Percentiles rank a stretch among this genome's conserved stretches.
These are phyloP conservation scores for Suillus hirtellus DNA, from an alignment of 768 basidiomycete genomes.

Conservation along the genomic window DNA sequence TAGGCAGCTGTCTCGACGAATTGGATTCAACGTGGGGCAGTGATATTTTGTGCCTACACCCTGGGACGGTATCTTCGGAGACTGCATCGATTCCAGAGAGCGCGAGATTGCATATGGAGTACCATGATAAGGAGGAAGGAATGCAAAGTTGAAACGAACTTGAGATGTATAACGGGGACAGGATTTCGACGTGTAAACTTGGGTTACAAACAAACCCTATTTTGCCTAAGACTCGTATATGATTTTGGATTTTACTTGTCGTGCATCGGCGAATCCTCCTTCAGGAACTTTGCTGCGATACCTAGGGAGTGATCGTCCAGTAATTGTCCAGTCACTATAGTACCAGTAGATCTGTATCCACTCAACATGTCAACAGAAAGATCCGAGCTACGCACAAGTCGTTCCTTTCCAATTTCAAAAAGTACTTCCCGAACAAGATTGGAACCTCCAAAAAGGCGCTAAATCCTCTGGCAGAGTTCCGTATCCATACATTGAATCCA, in stretches of 20 bases:
- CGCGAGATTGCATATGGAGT: slow-evolving; percentile 17
- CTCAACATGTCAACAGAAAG: neutral
- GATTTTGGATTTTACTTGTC: neutral
- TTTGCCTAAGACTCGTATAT: slow-evolving; percentile 12
- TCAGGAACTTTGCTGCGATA: no score
- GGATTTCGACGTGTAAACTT: no score
- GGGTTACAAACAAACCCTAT: slow-evolving; percentile 9
- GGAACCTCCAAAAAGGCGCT: neutral
- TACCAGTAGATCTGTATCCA: no score
- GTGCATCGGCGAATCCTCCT: neutral
- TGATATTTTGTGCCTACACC: slow-evolving; percentile 22
- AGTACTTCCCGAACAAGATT: slow-evolving; percentile 18
- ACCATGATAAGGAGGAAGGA: no score
- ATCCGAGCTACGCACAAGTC: neutral
- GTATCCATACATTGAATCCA: neutral
- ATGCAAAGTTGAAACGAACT: no score
- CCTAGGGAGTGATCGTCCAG: neutral
- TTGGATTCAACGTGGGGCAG: slow-evolving; percentile 26
- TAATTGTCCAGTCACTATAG: neutral
- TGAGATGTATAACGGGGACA: no score
- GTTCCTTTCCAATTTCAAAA: slow-evolving; percentile 22
- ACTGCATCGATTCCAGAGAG: slow-evolving; percentile 28
- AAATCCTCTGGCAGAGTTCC: neutral
- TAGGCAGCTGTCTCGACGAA: slow-evolving; percentile 26
- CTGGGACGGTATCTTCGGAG: slow-evolving; percentile 24